Percentiles rank a stretch among this genome's conserved stretches.
Conservation (phyloP, 2,329 filamentous ascomycete genomes). For the Arachnopeziza araneosa region DNA sequence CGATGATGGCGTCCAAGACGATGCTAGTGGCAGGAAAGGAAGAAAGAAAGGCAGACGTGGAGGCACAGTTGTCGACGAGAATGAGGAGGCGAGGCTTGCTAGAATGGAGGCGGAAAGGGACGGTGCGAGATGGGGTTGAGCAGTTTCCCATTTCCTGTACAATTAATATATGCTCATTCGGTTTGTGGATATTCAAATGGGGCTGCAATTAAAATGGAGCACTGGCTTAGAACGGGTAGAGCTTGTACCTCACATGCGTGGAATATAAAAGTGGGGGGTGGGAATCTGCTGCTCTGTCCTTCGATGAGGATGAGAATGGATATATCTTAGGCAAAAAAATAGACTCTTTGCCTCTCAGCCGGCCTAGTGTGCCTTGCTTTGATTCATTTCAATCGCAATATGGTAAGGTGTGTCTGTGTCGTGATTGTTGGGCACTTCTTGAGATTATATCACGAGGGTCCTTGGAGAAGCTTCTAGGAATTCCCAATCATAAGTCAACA, state of each 20-base stretch:
- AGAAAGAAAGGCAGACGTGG: conserved; percentile 37
- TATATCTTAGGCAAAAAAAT: neutral
- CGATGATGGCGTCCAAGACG: conserved; percentile 42
- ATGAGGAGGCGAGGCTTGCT: conserved; percentile 30
- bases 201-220: neutral
- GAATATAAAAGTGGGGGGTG: neutral
- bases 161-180: neutral
- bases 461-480: no score
- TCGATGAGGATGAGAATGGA: neutral
- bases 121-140: conserved; percentile 31
- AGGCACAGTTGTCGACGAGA: conserved; percentile 20
- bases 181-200: neutral
- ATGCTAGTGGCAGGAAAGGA: conserved; percentile 36
- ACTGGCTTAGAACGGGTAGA: neutral
- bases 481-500: no score
- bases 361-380: neutral
- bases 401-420: neutral
- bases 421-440: neutral
- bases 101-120: conserved; percentile 57
- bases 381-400: neutral
- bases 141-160: neutral
- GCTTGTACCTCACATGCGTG: neutral
- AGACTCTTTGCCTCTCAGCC: neutral
- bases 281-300: neutral
- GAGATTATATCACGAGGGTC: no score